phyloP scores from a whole-genome alignment of 306 rosid genomes.

The Citrullus amarus region DNA sequence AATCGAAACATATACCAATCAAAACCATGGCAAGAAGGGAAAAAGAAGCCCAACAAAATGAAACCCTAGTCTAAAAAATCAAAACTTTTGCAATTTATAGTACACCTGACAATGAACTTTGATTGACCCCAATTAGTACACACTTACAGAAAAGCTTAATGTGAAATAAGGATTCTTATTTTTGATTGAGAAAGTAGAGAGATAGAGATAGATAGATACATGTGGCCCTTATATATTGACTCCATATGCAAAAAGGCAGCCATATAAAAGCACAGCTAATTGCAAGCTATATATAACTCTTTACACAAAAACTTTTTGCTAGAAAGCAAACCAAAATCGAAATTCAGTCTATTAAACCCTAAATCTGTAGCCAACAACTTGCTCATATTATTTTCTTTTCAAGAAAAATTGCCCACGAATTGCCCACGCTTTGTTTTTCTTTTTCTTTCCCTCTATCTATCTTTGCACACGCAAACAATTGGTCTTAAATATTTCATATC shows the following conservation, averaged over 20 bases:
- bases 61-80: background rate
- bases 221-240: background rate
- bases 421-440: background rate
- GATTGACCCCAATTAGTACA: background rate
- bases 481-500: background rate
- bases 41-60: too few species aligned
- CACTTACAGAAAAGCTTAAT: background rate
- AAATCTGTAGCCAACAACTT: background rate
- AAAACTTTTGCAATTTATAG: background rate
- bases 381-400: background rate
- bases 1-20: too few species aligned
- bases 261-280: background rate
- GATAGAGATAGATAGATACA: background rate
- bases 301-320: background rate
- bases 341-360: background rate
- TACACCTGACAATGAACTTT: background rate
- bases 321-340: background rate
- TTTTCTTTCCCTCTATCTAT: background rate
- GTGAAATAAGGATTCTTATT: background rate
- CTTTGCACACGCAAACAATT: background rate
- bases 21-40: too few species aligned
- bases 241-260: background rate
- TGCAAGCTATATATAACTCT: background rate
- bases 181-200: background rate
- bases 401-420: slow-evolving; percentile 8